Conservation (phyloP, 305 asterid species). For the Ajuga reptans region DNA sequence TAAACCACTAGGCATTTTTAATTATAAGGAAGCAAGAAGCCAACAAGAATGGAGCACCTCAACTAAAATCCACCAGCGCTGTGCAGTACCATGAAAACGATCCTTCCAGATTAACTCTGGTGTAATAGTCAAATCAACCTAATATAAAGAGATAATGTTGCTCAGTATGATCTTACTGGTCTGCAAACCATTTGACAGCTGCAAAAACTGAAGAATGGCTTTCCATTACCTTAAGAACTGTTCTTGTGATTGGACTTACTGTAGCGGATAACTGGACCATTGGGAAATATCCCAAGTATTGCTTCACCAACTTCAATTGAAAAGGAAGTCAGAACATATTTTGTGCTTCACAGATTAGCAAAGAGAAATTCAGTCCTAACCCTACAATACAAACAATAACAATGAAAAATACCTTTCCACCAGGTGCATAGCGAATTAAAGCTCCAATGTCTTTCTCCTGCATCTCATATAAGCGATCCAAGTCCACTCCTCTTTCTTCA, state of each 20-base stretch:
- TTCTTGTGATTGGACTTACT: slow-evolving; percentile 97
- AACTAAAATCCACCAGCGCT: slow-evolving; percentile 95
- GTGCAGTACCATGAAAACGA: slow-evolving; percentile 87
- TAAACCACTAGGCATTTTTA: slow-evolving; percentile 2
- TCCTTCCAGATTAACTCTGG: slow-evolving; percentile 93
- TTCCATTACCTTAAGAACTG: slow-evolving; percentile 78
- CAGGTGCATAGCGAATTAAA: slow-evolving; percentile 87
- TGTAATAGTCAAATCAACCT: slow-evolving; percentile 79
- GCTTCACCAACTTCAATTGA: slow-evolving; percentile 66
- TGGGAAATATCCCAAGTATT: slow-evolving; percentile 78
- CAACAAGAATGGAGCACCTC: slow-evolving; percentile 52
- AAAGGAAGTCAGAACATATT: slow-evolving; percentile 25
- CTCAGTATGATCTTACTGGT: slow-evolving; percentile 15
- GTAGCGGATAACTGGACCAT: slow-evolving; percentile 76
- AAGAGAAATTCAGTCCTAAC: slow-evolving; percentile 3
- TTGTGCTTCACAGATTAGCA: slow-evolving; percentile 12
- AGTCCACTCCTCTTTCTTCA: slow-evolving; percentile 73
- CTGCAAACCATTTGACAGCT: slow-evolving; percentile 10
- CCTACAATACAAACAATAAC: slow-evolving; percentile 22
- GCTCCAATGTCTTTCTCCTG: slow-evolving; percentile 90
- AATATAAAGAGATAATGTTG: slow-evolving; percentile 20
- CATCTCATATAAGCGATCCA: slow-evolving; percentile 83
- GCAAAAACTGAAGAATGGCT: slow-evolving; percentile 21
- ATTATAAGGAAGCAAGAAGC: slow-evolving; percentile 5
- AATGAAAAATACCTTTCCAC: slow-evolving; percentile 69